Evolutionary conservation across 2,329 filamentous ascomycete species (phyloP).

Genomic region (Aureobasidium namibiae): DNA sequence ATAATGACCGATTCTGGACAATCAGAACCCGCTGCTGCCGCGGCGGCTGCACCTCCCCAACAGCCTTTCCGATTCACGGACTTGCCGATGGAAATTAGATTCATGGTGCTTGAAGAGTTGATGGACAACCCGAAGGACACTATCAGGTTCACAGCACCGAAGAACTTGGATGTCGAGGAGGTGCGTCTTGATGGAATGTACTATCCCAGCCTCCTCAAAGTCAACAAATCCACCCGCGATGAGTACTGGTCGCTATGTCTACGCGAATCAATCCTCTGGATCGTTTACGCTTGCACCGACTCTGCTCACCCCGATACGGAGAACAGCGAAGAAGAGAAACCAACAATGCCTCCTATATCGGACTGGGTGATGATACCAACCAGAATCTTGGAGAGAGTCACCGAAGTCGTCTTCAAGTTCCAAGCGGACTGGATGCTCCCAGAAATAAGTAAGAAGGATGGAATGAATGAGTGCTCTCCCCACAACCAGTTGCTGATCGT

Average conservation of each 20-base stretch:
- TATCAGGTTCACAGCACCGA: background rate
- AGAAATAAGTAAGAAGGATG: background rate
- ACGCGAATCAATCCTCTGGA: background rate
- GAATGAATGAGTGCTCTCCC: background rate
- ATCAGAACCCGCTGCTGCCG: background rate
- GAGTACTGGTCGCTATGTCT: conserved; percentile 5
- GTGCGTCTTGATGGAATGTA: background rate
- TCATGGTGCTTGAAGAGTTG: background rate
- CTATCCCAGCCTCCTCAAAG: background rate
- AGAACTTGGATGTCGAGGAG: background rate
- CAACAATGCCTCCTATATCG: background rate
- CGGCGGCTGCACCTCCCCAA: background rate
- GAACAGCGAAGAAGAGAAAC: background rate
- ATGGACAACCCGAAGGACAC: background rate
- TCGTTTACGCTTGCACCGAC: background rate
- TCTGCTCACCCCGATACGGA: background rate
- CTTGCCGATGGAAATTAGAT: background rate
- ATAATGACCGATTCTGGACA: background rate
- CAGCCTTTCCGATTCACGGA: conserved; percentile 5
- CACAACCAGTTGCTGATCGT: background rate
- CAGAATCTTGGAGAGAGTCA: background rate
- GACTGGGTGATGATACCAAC: background rate
- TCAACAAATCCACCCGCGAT: background rate
- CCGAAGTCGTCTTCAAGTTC: background rate
- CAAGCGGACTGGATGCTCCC: background rate